phyloP scores from a whole-genome alignment of 2,329 filamentous ascomycete genomes.

The Emmonsiellopsis sp. region DNA sequence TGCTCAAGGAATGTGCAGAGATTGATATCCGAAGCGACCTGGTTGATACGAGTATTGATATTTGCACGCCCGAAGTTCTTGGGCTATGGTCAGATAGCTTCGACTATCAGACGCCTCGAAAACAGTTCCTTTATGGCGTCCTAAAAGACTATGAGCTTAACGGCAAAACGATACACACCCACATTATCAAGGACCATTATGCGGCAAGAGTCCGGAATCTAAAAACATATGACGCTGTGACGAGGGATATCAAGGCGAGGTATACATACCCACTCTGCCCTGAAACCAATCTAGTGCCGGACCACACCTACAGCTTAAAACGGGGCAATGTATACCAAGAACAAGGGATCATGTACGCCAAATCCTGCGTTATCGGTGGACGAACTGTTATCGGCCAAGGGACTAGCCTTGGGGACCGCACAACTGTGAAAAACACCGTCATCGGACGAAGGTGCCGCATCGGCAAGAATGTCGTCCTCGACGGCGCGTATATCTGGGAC shows the following conservation, averaged over 20 bases:
- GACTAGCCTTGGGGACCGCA: conserved; percentile 65
- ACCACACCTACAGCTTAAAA: conserved; percentile 64
- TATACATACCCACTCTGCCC: conserved; percentile 87
- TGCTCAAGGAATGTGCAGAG: conserved; percentile 65
- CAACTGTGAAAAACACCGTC: conserved; percentile 62
- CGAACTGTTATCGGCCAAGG: conserved; percentile 67
- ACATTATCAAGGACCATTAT: conserved; percentile 75
- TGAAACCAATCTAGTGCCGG: conserved; percentile 73
- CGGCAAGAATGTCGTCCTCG: conserved; percentile 70
- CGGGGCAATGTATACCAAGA: conserved; percentile 69
- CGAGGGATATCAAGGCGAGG: conserved; percentile 72
- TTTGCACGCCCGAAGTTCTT: conserved; percentile 91
- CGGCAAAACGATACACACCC: conserved; percentile 89
- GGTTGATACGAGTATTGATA: conserved; percentile 91
- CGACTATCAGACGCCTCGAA: conserved; percentile 83
- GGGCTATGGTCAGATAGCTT: conserved; percentile 97
- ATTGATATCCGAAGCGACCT: conserved; percentile 79
- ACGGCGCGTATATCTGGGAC: conserved; percentile 83
- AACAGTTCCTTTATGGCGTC: conserved; percentile 83
- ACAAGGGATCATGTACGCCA: conserved; percentile 63
- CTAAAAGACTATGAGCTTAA: conserved; percentile 96
- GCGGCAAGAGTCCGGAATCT: conserved; percentile 78
- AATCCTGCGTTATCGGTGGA: conserved; percentile 60
- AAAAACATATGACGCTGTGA: conserved; percentile 82
- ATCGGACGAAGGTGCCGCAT: conserved; percentile 81